Percentiles rank a stretch among this genome's conserved stretches.
phyloP scores from a whole-genome alignment of 73 alveolate species.

The Tetrahymena thermophila region DNA sequence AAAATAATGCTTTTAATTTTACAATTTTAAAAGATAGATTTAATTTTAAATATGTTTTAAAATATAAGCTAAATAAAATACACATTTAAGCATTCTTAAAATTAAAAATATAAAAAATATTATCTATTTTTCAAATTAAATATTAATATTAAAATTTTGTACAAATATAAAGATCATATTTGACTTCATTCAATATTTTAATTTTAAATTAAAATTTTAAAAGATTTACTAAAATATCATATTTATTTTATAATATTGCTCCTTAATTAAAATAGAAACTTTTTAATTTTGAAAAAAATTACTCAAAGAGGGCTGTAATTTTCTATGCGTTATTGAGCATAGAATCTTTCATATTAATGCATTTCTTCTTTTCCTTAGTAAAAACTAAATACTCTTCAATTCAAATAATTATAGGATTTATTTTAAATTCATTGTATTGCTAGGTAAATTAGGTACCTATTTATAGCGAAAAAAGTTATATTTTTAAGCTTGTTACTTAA shows the following conservation, averaged over 20 bases:
- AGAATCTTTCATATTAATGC: neutral
- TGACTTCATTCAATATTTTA: too few relatives aligned
- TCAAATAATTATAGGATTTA: neutral
- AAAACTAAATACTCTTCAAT: neutral
- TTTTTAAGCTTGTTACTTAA: neutral
- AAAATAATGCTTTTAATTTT: neutral
- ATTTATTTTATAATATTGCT: too few relatives aligned
- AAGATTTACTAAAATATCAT: too few relatives aligned
- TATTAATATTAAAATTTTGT: neutral
- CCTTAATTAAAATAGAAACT: neutral
- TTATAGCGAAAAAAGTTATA: neutral
- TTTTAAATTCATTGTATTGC: neutral
- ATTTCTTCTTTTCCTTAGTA: neutral
- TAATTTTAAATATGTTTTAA: neutral
- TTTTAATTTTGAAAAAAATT: neutral
- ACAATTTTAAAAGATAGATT: neutral
- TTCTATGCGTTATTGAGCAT: neutral
- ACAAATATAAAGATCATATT: too few relatives aligned
- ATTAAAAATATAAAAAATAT: too few relatives aligned
- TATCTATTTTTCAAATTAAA: too few relatives aligned
- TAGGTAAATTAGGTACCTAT: neutral
- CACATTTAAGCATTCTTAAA: neutral
- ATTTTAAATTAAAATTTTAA: too few relatives aligned
- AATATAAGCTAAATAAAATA: too few relatives aligned
- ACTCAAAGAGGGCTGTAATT: neutral